A percentile compares a stretch with the other conserved stretches of the same genome.
These are phyloP conservation scores for Coemansia sp. DNA, from an alignment of 192 early-diverging fungal genomes.

Conservation along the genomic window DNA sequence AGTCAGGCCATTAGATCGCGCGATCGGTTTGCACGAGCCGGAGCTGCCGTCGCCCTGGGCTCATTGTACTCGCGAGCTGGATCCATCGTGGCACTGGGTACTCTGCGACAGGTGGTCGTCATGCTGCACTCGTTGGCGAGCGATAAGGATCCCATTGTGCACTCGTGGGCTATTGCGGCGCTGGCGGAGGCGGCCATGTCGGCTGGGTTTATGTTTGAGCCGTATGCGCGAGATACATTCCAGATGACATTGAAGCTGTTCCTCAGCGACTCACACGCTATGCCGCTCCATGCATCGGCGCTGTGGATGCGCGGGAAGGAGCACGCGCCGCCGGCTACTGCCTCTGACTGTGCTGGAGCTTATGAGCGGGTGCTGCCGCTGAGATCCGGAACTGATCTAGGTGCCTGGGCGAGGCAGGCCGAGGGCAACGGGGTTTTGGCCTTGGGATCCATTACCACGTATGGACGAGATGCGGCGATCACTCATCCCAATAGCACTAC, in stretches of 20 bases:
- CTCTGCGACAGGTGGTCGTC: constrained; percentile 85
- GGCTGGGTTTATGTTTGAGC: constrained; percentile 88
- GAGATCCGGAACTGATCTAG: not conserved
- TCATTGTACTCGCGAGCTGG: constrained; percentile 86
- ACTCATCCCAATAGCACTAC: constrained; percentile 55
- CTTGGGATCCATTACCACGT: constrained; percentile 62
- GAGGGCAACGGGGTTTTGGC: constrained; percentile 30
- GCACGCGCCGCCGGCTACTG: constrained; percentile 5
- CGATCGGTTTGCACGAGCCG: constrained; percentile 91
- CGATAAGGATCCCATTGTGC: constrained; percentile 91
- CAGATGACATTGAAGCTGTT: constrained; percentile 84
- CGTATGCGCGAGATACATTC: constrained; percentile 84
- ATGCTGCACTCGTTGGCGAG: constrained; percentile 86
- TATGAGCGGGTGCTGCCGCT: constrained; percentile 20
- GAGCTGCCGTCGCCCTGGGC: constrained; percentile 87
- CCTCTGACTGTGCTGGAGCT: not conserved
- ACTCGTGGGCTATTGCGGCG: constrained; percentile 87
- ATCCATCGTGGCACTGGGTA: constrained; percentile 76
- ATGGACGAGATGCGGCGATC: constrained; percentile 58
- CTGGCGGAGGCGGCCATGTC: constrained; percentile 83
- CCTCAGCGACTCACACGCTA: constrained; percentile 83
- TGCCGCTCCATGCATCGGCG: constrained; percentile 35
- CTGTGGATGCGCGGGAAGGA: constrained; percentile 44
- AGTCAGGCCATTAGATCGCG: constrained; percentile 81
- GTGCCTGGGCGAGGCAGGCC: not conserved